Evolutionary conservation across 257 asterid genomes (phyloP).

Genomic region (Fraxinus excelsior): DNA sequence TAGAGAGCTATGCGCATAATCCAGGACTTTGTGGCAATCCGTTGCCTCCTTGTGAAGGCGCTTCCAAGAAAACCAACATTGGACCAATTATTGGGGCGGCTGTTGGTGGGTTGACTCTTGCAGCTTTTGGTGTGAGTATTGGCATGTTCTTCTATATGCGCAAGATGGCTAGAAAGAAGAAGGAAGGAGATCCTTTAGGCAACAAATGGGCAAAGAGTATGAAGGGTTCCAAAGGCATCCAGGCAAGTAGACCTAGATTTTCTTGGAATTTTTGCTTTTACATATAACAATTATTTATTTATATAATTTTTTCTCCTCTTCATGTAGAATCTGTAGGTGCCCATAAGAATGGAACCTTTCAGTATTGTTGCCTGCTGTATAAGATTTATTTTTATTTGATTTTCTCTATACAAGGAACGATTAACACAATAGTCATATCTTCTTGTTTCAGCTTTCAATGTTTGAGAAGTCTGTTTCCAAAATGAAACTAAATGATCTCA

Average conservation of each 20-base stretch:
- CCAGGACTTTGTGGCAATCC: conserved; percentile 44
- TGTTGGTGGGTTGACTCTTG: conserved; percentile 41
- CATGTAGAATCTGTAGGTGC: conserved; percentile 4
- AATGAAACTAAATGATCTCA: conserved; percentile 47
- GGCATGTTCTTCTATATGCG: conserved; percentile 35
- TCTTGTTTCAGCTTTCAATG: conserved; percentile 41
- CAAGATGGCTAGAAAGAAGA: conserved; percentile 35
- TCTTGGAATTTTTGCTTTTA: not conserved
- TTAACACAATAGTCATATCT: not conserved
- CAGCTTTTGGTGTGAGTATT: conserved; percentile 27
- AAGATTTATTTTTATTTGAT: not conserved
- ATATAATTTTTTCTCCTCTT: not conserved
- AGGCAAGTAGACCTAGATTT: conserved; percentile 29
- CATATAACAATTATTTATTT: not conserved
- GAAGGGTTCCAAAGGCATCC: conserved; percentile 48
- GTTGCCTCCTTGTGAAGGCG: conserved; percentile 24
- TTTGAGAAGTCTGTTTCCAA: conserved; percentile 46
- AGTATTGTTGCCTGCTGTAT: not conserved
- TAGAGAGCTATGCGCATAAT: conserved; percentile 38
- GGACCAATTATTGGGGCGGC: conserved; percentile 43
- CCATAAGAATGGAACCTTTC: not conserved
- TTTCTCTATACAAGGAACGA: not conserved
- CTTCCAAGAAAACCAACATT: conserved; percentile 27
- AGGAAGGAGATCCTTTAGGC: conserved; percentile 50
- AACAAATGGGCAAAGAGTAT: conserved; percentile 55